A percentile compares a stretch with the other conserved stretches of the same genome.
phyloP scores from a whole-genome alignment of 2,329 filamentous ascomycete genomes.

The Alternaria metachromatica region DNA sequence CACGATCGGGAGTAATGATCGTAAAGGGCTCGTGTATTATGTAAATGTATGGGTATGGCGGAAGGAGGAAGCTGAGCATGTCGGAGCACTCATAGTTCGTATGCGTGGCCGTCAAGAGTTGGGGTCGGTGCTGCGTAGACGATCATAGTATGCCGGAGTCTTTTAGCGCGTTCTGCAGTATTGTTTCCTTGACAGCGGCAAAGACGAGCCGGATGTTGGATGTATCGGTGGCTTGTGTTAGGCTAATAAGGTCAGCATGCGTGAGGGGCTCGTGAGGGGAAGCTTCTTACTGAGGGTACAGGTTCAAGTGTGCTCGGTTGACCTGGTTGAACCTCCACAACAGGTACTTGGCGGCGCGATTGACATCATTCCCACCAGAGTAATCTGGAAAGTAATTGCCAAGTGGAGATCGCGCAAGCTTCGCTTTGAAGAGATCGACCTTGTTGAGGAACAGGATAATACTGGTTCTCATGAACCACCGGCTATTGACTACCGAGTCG shows the following conservation, averaged over 20 bases:
- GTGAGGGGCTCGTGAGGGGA: not conserved
- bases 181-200: constrained; percentile 97
- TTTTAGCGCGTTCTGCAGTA: constrained; percentile 96
- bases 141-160: constrained; percentile 86
- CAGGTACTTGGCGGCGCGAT: constrained; percentile 96
- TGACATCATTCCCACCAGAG: constrained; percentile 95
- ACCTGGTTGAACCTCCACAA: constrained; percentile 99
- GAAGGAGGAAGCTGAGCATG: constrained; percentile 9
- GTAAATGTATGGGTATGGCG: constrained; percentile 27
- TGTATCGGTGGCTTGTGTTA: constrained; percentile 98
- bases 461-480: constrained; percentile 99
- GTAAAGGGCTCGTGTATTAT: constrained; percentile 47
- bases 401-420: constrained; percentile 85
- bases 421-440: constrained; percentile 96
- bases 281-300: constrained; percentile 80
- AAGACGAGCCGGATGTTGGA: constrained; percentile 98
- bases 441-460: constrained; percentile 99
- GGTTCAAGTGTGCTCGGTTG: constrained; percentile 91
- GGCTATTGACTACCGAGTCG: constrained; percentile 97
- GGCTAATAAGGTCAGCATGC: constrained; percentile 59
- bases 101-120: constrained; percentile 42
- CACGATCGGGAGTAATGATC: constrained; percentile 40
- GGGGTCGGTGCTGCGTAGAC: constrained; percentile 17
- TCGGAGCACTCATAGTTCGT: constrained; percentile 22
- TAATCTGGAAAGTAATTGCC: constrained; percentile 98